A percentile compares a stretch with the other conserved stretches of the same genome.
Conservation (phyloP, 2,329 filamentous ascomycete genomes). For the Xylariaceae sp. region DNA sequence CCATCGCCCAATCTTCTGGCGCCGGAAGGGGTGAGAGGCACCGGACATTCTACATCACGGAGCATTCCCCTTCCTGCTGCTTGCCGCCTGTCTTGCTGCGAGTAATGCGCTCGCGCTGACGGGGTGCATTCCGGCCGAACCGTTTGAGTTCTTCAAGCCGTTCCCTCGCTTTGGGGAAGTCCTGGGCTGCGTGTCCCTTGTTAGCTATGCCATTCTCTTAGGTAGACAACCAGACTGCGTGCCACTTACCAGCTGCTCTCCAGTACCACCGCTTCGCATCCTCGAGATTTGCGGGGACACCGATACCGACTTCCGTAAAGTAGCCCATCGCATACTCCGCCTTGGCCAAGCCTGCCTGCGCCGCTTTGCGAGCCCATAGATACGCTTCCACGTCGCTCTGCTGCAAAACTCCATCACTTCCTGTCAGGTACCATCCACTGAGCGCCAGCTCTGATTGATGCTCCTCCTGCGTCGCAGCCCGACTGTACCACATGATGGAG, state of each 20-base stretch:
- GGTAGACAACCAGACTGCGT: not conserved
- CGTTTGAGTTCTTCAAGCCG: slow-evolving; percentile 87
- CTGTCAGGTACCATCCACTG: slow-evolving; percentile 92
- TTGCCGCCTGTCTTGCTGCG: slow-evolving; percentile 69
- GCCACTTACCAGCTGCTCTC: slow-evolving; percentile 80
- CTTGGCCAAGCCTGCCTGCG: slow-evolving; percentile 79
- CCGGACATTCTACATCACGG: slow-evolving; percentile 60
- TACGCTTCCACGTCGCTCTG: slow-evolving; percentile 96
- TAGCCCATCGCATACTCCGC: slow-evolving; percentile 98
- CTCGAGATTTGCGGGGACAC: slow-evolving; percentile 76
- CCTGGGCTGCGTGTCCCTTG: slow-evolving; percentile 62
- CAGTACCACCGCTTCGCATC: slow-evolving; percentile 99
- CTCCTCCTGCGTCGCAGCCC: slow-evolving; percentile 85
- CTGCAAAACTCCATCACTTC: slow-evolving; percentile 76
- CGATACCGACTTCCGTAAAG: slow-evolving; percentile 93
- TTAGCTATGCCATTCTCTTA: slow-evolving; percentile 25
- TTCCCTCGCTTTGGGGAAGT: slow-evolving; percentile 89
- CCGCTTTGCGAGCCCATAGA: slow-evolving; percentile 92
- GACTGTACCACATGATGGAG: slow-evolving; percentile 91
- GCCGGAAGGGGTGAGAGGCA: slow-evolving; percentile 6
- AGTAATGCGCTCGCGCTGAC: slow-evolving; percentile 71
- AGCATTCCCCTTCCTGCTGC: slow-evolving; percentile 84
- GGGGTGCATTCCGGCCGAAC: slow-evolving; percentile 65
- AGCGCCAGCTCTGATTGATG: slow-evolving; percentile 85
- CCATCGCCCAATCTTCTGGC: slow-evolving; percentile 8